Percentiles rank a stretch among this genome's conserved stretches.
Evolutionary conservation across 2,329 filamentous ascomycete genomes (phyloP).

Genomic region (Cryphonectria naterciae): DNA sequence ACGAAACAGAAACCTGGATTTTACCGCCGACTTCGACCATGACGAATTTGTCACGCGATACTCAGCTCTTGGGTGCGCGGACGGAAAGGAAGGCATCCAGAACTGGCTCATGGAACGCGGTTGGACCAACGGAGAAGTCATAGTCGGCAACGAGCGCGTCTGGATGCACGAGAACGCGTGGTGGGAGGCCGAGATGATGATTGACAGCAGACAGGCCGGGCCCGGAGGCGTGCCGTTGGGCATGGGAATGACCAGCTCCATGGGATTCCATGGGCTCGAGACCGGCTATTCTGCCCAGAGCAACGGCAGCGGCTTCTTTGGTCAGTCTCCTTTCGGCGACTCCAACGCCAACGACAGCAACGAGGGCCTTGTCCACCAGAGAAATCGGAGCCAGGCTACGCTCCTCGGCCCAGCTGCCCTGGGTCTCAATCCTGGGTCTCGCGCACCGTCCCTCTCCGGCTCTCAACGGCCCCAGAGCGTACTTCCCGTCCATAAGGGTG

Average conservation of each 20-base stretch:
- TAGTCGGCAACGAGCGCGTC: slow-evolving; percentile 86
- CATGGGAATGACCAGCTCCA: slow-evolving; percentile 38
- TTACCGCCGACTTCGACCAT: slow-evolving; percentile 93
- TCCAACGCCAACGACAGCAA: slow-evolving; percentile 68
- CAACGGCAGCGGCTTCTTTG: slow-evolving; percentile 70
- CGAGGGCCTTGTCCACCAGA: slow-evolving; percentile 70
- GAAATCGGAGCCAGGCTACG: slow-evolving; percentile 60
- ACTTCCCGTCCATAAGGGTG: slow-evolving; percentile 66
- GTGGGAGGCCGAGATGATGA: slow-evolving; percentile 98
- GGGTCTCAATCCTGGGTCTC: slow-evolving; percentile 28
- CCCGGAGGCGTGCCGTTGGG: slow-evolving; percentile 59
- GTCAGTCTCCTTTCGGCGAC: slow-evolving; percentile 60
- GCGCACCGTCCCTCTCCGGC: slow-evolving; percentile 64
- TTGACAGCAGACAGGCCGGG: slow-evolving; percentile 67
- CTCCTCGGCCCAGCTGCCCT: slow-evolving; percentile 46
- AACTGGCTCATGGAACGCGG: slow-evolving; percentile 93
- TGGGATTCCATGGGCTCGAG: slow-evolving; percentile 64
- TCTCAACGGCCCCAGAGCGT: slow-evolving; percentile 45
- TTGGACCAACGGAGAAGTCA: slow-evolving; percentile 97
- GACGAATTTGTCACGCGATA: slow-evolving; percentile 91
- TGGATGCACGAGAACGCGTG: slow-evolving; percentile 95
- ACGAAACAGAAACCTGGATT: slow-evolving; percentile 87
- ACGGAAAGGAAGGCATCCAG: slow-evolving; percentile 90
- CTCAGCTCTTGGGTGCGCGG: slow-evolving; percentile 78
- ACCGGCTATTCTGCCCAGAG: slow-evolving; percentile 67